Percentiles rank a stretch among this genome's conserved stretches.
phyloP scores from a whole-genome alignment of 2,329 filamentous ascomycete species.

The Chrysoporthe austroafricana region DNA sequence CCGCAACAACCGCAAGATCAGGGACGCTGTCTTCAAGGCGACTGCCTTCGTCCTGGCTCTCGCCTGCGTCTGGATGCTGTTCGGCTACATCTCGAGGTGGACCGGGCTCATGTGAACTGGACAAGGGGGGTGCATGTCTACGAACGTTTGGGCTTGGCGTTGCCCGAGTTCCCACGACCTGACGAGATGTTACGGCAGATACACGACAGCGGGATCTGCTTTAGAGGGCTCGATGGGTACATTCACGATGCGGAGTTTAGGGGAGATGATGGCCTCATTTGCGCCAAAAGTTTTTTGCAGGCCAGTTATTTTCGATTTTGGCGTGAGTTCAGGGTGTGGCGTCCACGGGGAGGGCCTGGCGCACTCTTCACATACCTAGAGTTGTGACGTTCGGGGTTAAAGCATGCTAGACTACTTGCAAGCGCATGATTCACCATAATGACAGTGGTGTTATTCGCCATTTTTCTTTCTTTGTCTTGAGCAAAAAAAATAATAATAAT shows the following conservation, averaged over 20 bases:
- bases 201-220: neutral
- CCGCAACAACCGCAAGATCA: constrained; percentile 24
- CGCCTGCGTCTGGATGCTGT: constrained; percentile 25
- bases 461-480: neutral
- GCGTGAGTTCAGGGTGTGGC: neutral
- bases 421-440: neutral
- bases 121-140: neutral
- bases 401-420: neutral
- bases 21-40: constrained; percentile 13
- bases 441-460: neutral
- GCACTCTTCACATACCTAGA: neutral
- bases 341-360: neutral
- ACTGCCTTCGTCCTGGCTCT: constrained; percentile 19
- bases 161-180: neutral
- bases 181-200: neutral
- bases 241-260: neutral
- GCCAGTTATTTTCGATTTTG: neutral
- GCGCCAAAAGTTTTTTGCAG: neutral
- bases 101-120: constrained; percentile 9
- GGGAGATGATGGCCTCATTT: neutral
- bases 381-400: neutral
- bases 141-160: neutral
- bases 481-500: too few species aligned
- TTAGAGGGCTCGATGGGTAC: neutral
- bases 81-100: constrained; percentile 26